Evolutionary conservation across 73 alveolate genomes (phyloP).

Genomic region (Effrenium voratum): DNA sequence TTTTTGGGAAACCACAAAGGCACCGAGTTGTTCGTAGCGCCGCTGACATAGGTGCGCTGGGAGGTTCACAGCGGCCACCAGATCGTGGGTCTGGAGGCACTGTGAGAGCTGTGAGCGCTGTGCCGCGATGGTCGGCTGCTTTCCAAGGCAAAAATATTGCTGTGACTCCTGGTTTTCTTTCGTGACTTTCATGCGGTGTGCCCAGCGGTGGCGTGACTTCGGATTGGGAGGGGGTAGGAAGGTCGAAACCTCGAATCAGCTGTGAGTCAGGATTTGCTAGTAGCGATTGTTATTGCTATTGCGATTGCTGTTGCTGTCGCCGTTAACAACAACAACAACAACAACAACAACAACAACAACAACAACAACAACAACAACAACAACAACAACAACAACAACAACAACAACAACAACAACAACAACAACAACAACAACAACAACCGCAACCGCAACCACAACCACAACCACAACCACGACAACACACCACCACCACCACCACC

Average conservation of each 20-base stretch:
- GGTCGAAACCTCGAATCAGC: no score
- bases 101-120: neutral
- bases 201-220: neutral
- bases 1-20: neutral
- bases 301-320: no score
- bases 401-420: neutral
- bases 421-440: neutral
- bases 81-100: slow-evolving; percentile 49
- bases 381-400: neutral
- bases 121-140: neutral
- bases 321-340: no score
- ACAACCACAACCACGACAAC: neutral
- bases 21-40: neutral
- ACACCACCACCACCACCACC: neutral
- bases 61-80: slow-evolving; percentile 57
- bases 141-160: neutral
- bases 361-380: neutral
- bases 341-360: no score
- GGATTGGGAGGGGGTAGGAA: neutral
- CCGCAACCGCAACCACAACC: neutral
- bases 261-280: no score
- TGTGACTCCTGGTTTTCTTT: neutral
- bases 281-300: no score
- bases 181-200: neutral
- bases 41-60: slow-evolving; percentile 30